Conservation (phyloP, 164 flowering plant genomes). For the Magnolia changhungtana region DNA sequence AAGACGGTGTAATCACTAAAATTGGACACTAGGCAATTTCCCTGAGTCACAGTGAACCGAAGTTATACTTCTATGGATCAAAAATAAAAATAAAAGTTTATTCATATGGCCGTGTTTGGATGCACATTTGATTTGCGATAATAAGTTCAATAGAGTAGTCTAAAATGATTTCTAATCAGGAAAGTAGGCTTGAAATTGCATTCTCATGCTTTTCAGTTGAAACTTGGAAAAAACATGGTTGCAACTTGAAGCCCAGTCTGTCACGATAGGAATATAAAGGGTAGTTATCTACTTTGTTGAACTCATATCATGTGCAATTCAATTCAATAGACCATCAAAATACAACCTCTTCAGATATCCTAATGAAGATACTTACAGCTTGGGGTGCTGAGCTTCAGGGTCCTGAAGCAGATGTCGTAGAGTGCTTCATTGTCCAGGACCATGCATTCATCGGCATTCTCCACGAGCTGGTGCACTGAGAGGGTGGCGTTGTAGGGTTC, state of each 20-base stretch:
- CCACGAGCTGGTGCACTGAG: constrained; percentile 7
- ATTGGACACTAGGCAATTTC: too few relatives aligned
- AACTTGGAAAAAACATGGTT: background rate
- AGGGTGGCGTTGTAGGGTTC: constrained; percentile 8
- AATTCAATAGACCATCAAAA: background rate
- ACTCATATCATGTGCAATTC: background rate
- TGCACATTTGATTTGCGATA: background rate
- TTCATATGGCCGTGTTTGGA: too few relatives aligned
- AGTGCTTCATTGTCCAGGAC: constrained; percentile 10
- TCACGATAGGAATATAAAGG: background rate
- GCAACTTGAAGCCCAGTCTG: background rate
- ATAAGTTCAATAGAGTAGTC: background rate
- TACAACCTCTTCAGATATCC: background rate
- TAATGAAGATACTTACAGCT: constrained; percentile 1
- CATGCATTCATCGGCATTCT: constrained; percentile 13
- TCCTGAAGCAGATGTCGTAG: constrained; percentile 10
- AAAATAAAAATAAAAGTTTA: too few relatives aligned
- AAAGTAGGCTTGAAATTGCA: background rate
- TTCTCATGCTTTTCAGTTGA: background rate
- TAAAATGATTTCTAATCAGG: background rate
- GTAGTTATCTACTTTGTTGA: background rate
- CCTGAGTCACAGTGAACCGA: too few relatives aligned
- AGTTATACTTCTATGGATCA: too few relatives aligned
- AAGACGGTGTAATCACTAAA: too few relatives aligned
- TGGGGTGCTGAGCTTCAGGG: constrained; percentile 11